Percentiles rank a stretch among this genome's conserved stretches.
These are phyloP conservation scores for Cucurbita ficifolia DNA, from an alignment of 306 rosid species.

Conservation along the genomic window DNA sequence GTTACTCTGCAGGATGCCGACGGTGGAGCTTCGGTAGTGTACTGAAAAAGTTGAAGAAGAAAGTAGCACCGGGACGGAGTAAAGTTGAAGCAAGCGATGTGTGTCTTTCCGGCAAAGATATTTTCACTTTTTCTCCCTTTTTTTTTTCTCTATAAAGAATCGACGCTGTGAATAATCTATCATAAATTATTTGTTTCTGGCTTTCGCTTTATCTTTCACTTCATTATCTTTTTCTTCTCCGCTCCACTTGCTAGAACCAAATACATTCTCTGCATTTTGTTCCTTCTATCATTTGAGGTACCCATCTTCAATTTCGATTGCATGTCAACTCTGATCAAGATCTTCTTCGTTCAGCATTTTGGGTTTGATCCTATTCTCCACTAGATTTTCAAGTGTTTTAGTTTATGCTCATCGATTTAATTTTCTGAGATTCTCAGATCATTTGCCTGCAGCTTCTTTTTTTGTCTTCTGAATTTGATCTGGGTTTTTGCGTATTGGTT, in stretches of 20 bases:
- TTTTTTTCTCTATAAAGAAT: not conserved
- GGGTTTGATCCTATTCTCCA: not conserved
- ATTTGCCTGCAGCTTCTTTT: not conserved
- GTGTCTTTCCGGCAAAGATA: slow-evolving; percentile 5
- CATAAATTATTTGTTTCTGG: not conserved
- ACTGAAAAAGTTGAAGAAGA: not conserved
- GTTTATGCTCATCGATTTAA: not conserved
- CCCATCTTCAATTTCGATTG: not conserved
- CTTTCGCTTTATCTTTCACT: not conserved
- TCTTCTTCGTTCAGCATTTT: not conserved
- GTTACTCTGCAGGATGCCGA: not conserved
- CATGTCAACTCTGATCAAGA: not conserved
- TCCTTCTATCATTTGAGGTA: not conserved
- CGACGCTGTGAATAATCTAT: not conserved
- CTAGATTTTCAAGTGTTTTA: no score
- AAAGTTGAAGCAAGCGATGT: not conserved
- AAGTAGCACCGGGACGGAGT: not conserved
- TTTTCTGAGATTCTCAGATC: not conserved
- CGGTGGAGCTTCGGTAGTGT: not conserved
- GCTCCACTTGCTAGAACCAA: not conserved
- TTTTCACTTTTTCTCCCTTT: not conserved
- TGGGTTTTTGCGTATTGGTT: not conserved
- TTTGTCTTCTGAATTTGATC: not conserved
- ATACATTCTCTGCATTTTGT: not conserved
- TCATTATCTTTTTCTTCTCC: not conserved